Base-by-base conservation (phyloP, 2,329 filamentous ascomycete species). In the Incumbomyces delicatus region DNA sequence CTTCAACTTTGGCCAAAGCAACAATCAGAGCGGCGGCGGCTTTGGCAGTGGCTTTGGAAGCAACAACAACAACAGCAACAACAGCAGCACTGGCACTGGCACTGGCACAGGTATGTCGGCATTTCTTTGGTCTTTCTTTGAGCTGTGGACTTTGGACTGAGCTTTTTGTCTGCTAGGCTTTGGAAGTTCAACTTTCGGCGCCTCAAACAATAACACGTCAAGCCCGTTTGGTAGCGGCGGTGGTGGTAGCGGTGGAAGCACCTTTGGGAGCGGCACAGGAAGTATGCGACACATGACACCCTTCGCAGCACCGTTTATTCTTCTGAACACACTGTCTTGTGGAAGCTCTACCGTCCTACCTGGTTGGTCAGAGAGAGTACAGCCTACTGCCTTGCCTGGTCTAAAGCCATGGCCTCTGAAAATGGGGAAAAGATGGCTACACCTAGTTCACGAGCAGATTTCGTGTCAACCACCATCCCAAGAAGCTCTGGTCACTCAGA, bases 21-120 rank as follows among this genome's bases (percentile, higher is more conserved):
- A 48, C 29, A 52, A 48, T 41, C 49, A 52, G 20, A 50, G 22
- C 34, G 46, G 37, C 33, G 40, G 46, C 13, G 51, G 48, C 20
- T 57, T 57, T 50, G 53, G 53, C 36, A 54, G 53, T 41, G 56
- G 53, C 12, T 57, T 57, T 40, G 56, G 56, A 12, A 52, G 32
- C 32, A 57, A 47, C 38, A 55, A 50, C 32, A 56, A 53, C 34
- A 51, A 43, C 27, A 50, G 48, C 20, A 44, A 42, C 36, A n/a
- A n/a, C n/a, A n/a, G n/a, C n/a, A n/a, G n/a, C n/a, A n/a, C n/a
- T n/a, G n/a, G n/a, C n/a, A n/a, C n/a, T n/a, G n/a, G n/a, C n/a
- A n/a, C n/a, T n/a, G n/a, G n/a, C 14, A 42, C 37, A 36, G 37
- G 45, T 41, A 35, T 12, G 32, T 41, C 29, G 20, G 6, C 6